Evolutionary conservation across 2,329 filamentous ascomycete genomes (phyloP).

Genomic region (Ceratocystis colombiana): DNA sequence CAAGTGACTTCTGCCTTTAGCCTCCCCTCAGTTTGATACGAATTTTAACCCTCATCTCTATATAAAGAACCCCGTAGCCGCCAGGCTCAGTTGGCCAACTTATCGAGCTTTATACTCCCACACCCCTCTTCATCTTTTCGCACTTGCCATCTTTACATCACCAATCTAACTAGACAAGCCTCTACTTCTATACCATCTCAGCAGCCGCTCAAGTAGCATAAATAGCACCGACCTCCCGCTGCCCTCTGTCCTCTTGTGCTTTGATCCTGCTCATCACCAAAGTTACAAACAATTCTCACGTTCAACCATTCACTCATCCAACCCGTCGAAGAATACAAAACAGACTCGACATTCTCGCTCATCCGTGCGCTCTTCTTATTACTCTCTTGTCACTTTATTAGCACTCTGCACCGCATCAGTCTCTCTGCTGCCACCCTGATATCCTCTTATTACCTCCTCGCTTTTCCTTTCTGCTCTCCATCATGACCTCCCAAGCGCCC

Average conservation of each 20-base stretch:
- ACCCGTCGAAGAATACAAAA: background rate
- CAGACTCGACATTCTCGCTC: background rate
- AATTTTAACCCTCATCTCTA: background rate
- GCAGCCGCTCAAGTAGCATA: background rate
- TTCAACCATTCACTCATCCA: no score
- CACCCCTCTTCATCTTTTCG: background rate
- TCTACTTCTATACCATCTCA: background rate
- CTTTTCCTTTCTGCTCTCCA: background rate
- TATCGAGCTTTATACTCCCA: background rate
- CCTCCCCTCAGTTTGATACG: conserved; percentile 6
- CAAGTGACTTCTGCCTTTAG: background rate
- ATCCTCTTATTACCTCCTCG: background rate
- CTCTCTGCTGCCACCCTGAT: background rate
- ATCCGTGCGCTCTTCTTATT: background rate
- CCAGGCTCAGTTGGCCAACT: background rate
- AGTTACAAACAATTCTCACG: background rate
- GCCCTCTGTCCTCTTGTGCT: background rate
- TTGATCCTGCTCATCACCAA: background rate
- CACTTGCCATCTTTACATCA: background rate
- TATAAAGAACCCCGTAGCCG: conserved; percentile 11
- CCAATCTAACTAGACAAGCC: background rate
- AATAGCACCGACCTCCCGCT: background rate
- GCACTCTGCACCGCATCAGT: background rate
- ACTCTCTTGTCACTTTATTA: background rate
- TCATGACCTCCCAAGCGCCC: conserved; percentile 15